phyloP scores from a whole-genome alignment of 2,329 filamentous ascomycete species.

The Albophoma yamanashiensis region DNA sequence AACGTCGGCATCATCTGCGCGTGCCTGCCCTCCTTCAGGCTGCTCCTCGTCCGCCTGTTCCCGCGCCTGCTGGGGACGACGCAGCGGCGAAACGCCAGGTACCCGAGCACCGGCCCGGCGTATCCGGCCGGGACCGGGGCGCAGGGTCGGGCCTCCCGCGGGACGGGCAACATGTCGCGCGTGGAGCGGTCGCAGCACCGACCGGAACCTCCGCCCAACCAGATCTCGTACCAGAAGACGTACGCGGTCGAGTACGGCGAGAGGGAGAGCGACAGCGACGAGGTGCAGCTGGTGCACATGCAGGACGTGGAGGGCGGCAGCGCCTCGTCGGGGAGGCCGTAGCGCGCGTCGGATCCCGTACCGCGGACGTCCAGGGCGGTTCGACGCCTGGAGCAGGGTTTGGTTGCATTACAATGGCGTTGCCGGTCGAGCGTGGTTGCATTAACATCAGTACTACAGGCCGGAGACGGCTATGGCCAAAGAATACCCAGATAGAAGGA shows the following conservation, averaged over 20 bases:
- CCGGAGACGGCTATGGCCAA: not conserved
- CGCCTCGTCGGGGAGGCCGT: not conserved
- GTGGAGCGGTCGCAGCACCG: constrained; percentile 10
- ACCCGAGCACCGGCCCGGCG: constrained; percentile 8
- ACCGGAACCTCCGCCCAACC: constrained; percentile 10
- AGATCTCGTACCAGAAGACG: constrained; percentile 22
- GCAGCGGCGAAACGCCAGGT: constrained; percentile 16
- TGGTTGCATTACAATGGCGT: not conserved
- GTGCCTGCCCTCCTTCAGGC: constrained; percentile 25
- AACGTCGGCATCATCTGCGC: constrained; percentile 27
- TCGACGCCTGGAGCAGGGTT: not conserved
- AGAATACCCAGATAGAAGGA: not conserved
- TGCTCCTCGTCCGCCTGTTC: constrained; percentile 25
- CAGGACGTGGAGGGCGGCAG: constrained; percentile 9
- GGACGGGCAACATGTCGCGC: constrained; percentile 12
- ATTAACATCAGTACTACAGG: not conserved
- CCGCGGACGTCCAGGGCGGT: not conserved
- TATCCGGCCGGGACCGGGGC: constrained; percentile 2
- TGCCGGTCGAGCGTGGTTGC: not conserved
- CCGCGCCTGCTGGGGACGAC: constrained; percentile 21
- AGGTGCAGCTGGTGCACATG: constrained; percentile 19
- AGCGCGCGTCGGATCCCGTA: not conserved
- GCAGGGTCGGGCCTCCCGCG: constrained; percentile 7
- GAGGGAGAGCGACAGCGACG: constrained; percentile 14
- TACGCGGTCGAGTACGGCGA: constrained; percentile 22